phyloP scores from a whole-genome alignment of 1,139 yeast species.

The Casaregolazyma suthepensis region DNA sequence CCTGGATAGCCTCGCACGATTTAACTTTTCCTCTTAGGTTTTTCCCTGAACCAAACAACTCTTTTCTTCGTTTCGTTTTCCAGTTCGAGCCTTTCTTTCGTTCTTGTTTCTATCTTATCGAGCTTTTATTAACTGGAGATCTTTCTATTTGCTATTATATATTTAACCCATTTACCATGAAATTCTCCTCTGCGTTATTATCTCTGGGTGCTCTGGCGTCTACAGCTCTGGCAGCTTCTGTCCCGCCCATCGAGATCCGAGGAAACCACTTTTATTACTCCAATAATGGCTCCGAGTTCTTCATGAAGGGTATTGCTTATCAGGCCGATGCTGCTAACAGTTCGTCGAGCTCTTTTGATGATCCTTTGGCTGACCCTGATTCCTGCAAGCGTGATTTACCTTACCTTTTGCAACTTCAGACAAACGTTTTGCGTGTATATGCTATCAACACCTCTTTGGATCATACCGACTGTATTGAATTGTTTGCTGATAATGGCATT shows the following conservation, averaged over 20 bases:
- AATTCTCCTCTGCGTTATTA: slow-evolving; percentile 13
- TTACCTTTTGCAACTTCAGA: slow-evolving; percentile 61
- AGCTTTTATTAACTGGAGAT: not conserved
- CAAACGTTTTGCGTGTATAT: slow-evolving; percentile 81
- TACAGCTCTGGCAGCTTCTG: slow-evolving; percentile 19
- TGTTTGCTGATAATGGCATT: slow-evolving; percentile 87
- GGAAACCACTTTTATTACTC: slow-evolving; percentile 65
- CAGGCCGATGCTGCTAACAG: slow-evolving; percentile 45
- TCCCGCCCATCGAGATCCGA: slow-evolving; percentile 33
- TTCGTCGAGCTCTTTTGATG: slow-evolving; percentile 42
- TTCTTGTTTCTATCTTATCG: not conserved
- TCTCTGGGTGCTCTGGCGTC: slow-evolving; percentile 17
- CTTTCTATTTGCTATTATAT: not conserved
- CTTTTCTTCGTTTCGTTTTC: not conserved
- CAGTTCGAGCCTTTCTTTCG: not conserved
- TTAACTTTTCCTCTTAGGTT: not conserved
- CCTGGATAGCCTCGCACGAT: not conserved
- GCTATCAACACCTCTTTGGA: slow-evolving; percentile 75
- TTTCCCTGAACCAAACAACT: not conserved
- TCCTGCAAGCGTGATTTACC: slow-evolving; percentile 74
- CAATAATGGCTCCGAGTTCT: slow-evolving; percentile 78
- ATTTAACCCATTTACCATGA: slow-evolving; percentile 9
- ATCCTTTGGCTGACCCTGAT: slow-evolving; percentile 66
- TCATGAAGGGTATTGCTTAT: slow-evolving; percentile 76
- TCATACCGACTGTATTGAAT: slow-evolving; percentile 86